phyloP scores from a whole-genome alignment of 805 yeast species.

The Saturnispora gosingensis region DNA sequence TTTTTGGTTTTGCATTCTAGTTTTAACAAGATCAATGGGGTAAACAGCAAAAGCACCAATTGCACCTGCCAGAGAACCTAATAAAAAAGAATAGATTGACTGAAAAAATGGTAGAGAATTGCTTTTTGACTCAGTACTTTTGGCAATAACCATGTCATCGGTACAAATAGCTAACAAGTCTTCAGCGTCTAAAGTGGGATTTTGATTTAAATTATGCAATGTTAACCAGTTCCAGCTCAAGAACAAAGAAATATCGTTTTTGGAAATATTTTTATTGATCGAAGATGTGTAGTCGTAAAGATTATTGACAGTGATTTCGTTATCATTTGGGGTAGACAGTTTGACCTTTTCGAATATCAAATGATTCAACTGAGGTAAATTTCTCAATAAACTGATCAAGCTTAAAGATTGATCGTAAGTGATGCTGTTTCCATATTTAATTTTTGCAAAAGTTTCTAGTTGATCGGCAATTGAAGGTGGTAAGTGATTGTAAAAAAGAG shows the following conservation, averaged over 20 bases:
- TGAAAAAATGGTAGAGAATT: slow-evolving; percentile 61
- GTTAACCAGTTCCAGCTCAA: slow-evolving; percentile 29
- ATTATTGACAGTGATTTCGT: slow-evolving; percentile 7
- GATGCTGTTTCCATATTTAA: slow-evolving; percentile 36
- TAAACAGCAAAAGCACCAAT: slow-evolving; percentile 97
- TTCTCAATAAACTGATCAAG: slow-evolving; percentile 35
- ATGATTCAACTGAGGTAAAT: slow-evolving; percentile 27
- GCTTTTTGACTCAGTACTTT: slow-evolving; percentile 37
- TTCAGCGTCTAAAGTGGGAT: slow-evolving; percentile 22
- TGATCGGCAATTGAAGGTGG: slow-evolving; percentile 52
- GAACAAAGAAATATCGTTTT: slow-evolving; percentile 25
- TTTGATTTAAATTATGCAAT: slow-evolving; percentile 17
- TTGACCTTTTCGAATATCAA: slow-evolving; percentile 23
- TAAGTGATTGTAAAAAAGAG: slow-evolving; percentile 23
- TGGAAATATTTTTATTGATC: slow-evolving; percentile 15
- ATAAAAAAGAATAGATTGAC: slow-evolving; percentile 74
- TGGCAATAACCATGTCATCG: slow-evolving; percentile 36
- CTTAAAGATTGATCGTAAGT: slow-evolving; percentile 40
- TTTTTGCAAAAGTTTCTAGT: slow-evolving; percentile 32
- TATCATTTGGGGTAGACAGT: slow-evolving; percentile 10
- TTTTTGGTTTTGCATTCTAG: slow-evolving; percentile 95
- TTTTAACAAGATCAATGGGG: slow-evolving; percentile 92
- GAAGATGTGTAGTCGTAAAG: slow-evolving; percentile 16
- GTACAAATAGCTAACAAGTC: slow-evolving; percentile 35
- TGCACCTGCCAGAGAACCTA: slow-evolving; percentile 95